Evolutionary conservation across 345 rosid species (phyloP).

Genomic region (Noccaea bulbosa): DNA sequence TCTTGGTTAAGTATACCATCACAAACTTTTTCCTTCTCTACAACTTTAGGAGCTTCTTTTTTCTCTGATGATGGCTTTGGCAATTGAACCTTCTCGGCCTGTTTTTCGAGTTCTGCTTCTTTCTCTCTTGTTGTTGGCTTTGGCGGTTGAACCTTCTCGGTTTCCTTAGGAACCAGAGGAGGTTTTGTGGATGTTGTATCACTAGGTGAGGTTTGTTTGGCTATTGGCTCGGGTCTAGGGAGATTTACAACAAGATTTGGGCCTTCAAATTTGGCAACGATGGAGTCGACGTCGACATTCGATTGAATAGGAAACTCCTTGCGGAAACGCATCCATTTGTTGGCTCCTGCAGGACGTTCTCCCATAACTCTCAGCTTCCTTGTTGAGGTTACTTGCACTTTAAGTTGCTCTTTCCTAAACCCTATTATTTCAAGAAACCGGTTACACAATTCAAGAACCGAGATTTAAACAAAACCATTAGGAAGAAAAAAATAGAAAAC

Average conservation of each 20-base stretch:
- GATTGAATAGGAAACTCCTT: slow-evolving; percentile 44
- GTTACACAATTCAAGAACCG: slow-evolving; percentile 4
- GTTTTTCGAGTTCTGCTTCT: slow-evolving; percentile 13
- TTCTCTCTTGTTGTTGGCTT: background rate
- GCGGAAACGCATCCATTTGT: slow-evolving; percentile 43
- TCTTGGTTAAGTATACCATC: slow-evolving; percentile 37
- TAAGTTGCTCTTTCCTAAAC: slow-evolving; percentile 49
- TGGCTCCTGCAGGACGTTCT: slow-evolving; percentile 42
- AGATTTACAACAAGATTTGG: slow-evolving; percentile 43
- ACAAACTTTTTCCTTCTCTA: slow-evolving; percentile 10
- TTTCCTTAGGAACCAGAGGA: slow-evolving; percentile 18
- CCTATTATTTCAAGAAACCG: slow-evolving; percentile 39
- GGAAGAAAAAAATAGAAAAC: background rate
- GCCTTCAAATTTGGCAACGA: slow-evolving; percentile 47
- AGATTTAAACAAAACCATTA: background rate
- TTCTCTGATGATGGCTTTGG: slow-evolving; percentile 22
- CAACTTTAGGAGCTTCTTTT: slow-evolving; percentile 12
- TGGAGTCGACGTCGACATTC: slow-evolving; percentile 23
- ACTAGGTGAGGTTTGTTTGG: slow-evolving; percentile 18
- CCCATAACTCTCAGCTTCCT: slow-evolving; percentile 44
- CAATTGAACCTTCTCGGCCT: slow-evolving; percentile 14
- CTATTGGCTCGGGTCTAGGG: slow-evolving; percentile 33
- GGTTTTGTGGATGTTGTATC: slow-evolving; percentile 20
- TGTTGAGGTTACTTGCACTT: slow-evolving; percentile 48
- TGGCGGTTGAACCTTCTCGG: slow-evolving; percentile 9